Percentiles rank a stretch among this genome's conserved stretches.
phyloP scores from a whole-genome alignment of 345 rosid genomes.

The Isatis tinctoria region DNA sequence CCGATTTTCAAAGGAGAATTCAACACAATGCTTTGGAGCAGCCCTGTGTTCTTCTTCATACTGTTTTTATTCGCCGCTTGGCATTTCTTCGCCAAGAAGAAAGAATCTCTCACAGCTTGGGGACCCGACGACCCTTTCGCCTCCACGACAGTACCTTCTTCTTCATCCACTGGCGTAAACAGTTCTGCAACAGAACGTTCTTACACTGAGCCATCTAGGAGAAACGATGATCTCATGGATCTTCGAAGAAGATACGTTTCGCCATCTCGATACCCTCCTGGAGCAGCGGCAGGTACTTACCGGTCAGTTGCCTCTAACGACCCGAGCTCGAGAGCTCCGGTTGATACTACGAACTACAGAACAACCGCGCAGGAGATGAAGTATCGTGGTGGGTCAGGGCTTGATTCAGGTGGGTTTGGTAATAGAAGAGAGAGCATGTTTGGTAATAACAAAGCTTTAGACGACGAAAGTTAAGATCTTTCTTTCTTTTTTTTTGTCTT shows the following conservation, averaged over 20 bases:
- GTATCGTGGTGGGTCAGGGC: constrained; percentile 46
- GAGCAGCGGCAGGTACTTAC: constrained; percentile 56
- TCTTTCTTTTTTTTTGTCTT: not conserved
- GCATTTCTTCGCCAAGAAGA: constrained; percentile 96
- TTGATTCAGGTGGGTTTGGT: constrained; percentile 56
- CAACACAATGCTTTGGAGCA: constrained; percentile 73
- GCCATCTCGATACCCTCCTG: constrained; percentile 57
- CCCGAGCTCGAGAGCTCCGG: constrained; percentile 47
- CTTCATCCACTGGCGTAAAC: constrained; percentile 40
- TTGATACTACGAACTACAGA: constrained; percentile 57
- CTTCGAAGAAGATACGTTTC: constrained; percentile 66
- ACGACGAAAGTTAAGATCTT: constrained; percentile 46
- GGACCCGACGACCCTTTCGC: constrained; percentile 86
- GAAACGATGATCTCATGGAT: constrained; percentile 58
- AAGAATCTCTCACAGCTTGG: constrained; percentile 92
- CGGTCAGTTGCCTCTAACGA: constrained; percentile 50
- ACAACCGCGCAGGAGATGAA: constrained; percentile 51
- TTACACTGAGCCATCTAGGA: constrained; percentile 55
- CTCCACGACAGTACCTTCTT: constrained; percentile 40
- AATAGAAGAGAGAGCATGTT: constrained; percentile 62
- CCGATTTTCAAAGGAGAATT: constrained; percentile 56
- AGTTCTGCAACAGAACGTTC: constrained; percentile 52
- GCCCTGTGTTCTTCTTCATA: constrained; percentile 80
- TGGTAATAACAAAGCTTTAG: constrained; percentile 53
- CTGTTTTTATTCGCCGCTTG: constrained; percentile 80